Evolutionary conservation across 1,139 yeast genomes (phyloP).

Genomic region (Zygoascus sp.): DNA sequence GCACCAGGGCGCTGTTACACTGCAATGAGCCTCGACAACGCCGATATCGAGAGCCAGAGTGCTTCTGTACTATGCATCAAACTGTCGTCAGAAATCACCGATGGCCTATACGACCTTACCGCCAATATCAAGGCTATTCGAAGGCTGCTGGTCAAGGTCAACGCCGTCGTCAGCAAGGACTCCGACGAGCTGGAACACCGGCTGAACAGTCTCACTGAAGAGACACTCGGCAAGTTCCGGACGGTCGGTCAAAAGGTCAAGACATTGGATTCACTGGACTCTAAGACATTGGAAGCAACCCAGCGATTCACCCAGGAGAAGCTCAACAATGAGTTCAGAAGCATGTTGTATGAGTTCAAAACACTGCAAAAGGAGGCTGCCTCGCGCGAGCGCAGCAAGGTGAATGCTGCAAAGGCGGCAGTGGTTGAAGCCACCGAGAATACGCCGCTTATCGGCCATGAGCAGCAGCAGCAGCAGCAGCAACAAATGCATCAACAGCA

Average conservation of each 20-base stretch:
- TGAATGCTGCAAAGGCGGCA: conserved; percentile 34
- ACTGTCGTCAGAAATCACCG: conserved; percentile 21
- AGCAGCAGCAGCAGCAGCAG: conserved; percentile 18
- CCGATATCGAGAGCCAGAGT: conserved; percentile 10
- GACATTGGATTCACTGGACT: conserved; percentile 17
- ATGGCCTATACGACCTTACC: conserved; percentile 24
- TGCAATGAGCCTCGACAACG: conserved; percentile 4
- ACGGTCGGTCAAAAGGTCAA: conserved; percentile 22
- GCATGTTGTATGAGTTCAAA: conserved; percentile 39
- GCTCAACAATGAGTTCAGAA: conserved; percentile 42
- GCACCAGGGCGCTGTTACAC: too few relatives aligned
- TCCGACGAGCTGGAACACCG: conserved; percentile 15
- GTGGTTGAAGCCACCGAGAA: conserved; percentile 30
- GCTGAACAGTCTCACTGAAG: conserved; percentile 21
- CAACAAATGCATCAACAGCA: conserved; percentile 39
- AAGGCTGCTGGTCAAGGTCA: conserved; percentile 16
- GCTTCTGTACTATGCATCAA: conserved; percentile 19
- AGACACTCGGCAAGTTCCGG: conserved; percentile 23
- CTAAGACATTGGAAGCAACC: conserved; percentile 20
- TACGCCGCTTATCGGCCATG: conserved; percentile 30
- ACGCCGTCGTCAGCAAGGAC: conserved; percentile 13
- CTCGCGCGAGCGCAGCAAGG: conserved; percentile 25
- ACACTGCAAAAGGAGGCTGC: conserved; percentile 34
- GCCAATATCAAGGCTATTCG: conserved; percentile 22
- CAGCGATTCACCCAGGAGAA: conserved; percentile 39